These are phyloP conservation scores for Tremellales sp. DNA, from an alignment of 1,284 basidiomycete genomes.

Conservation along the genomic window DNA sequence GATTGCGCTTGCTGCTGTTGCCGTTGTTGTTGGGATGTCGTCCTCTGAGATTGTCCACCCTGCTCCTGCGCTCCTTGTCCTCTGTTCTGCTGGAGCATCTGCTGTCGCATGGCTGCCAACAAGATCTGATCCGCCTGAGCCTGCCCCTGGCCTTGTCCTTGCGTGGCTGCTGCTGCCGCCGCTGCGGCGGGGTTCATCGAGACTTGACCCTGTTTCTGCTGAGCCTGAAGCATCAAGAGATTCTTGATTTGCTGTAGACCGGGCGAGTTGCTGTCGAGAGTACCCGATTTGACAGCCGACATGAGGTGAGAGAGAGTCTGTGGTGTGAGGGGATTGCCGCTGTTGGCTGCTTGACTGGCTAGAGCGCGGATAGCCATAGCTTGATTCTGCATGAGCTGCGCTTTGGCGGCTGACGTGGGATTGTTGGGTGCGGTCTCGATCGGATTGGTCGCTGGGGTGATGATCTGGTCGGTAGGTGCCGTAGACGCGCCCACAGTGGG, in stretches of 20 bases:
- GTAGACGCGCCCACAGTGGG: conserved; percentile 8
- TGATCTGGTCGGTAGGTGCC: not conserved
- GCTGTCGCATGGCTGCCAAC: conserved; percentile 18
- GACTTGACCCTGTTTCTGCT: conserved; percentile 3
- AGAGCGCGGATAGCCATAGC: conserved; percentile 11
- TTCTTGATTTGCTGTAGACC: conserved; percentile 20
- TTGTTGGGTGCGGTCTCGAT: not conserved
- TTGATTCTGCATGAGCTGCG: conserved; percentile 15
- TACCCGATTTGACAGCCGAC: conserved; percentile 8
- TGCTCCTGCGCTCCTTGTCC: not conserved
- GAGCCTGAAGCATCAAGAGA: conserved; percentile 14
- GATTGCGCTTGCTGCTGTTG: not conserved
- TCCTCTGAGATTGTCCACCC: not conserved
- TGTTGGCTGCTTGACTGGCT: conserved; percentile 5
- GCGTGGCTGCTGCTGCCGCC: not conserved
- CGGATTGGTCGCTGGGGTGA: conserved; percentile 1
- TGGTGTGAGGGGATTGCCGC: conserved; percentile 9
- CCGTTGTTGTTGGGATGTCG: not conserved
- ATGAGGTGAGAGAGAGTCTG: conserved; percentile 15
- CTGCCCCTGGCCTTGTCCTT: not conserved
- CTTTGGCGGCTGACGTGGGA: not conserved
- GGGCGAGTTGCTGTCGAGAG: conserved; percentile 13
- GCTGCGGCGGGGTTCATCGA: not conserved
- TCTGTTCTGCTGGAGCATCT: conserved; percentile 13
- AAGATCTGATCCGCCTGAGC: conserved; percentile 14